Base-by-base conservation (phyloP, 2,329 filamentous ascomycete genomes). In the Coniochaeta sp. region DNA sequence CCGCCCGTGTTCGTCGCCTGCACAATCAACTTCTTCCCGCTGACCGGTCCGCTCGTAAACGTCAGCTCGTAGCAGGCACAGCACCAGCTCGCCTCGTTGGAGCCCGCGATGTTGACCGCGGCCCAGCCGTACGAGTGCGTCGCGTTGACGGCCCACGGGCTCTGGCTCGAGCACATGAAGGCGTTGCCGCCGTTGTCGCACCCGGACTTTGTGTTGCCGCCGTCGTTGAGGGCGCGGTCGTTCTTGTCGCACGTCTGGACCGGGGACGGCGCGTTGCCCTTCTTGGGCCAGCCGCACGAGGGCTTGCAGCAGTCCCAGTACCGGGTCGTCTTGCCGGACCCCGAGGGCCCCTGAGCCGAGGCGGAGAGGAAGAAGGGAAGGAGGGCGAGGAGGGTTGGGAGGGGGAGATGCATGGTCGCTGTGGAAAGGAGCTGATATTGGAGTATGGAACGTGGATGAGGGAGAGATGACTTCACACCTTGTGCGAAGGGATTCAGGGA, bases 1-100 rank as follows among this genome's bases (percentile, higher is more conserved):
- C 74, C 77, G 4, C 81, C 83, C 17, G 82, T 86, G 66, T 86
- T 86, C 17, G 80, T 83, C 11, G 82, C 81, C 72, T 86, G 83
- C 34, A 86, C 78, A 44, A 86, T 76, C 78, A 86, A 79, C 68
- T 77, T 83, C 75, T 86, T 85, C 57, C 83, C 82, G 50, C 69
- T 66, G 19, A 84, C 75, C 1, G 78, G 70, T 6, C 79, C 79
- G 68, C 77, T 79, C 12, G 81, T 85, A 67, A 87, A 85, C 14
- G 82, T 83, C 60, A 87, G 72, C 71, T 85, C 79, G 69, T 85
- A 86, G 73, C 83, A 86, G 22, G 70, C 79, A 72, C 67, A 68
- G 65, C 66, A 68, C 67, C 67, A 69, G 17, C 47, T 17, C 9
- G 63, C 60, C 59, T 67, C 66, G 58, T 69, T 76, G 61, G 72